Evolutionary conservation across 2,329 filamentous ascomycete species (phyloP), one percentile per base, ranked within the genome.

Genomic region (Trichoderma sp.): DNA sequence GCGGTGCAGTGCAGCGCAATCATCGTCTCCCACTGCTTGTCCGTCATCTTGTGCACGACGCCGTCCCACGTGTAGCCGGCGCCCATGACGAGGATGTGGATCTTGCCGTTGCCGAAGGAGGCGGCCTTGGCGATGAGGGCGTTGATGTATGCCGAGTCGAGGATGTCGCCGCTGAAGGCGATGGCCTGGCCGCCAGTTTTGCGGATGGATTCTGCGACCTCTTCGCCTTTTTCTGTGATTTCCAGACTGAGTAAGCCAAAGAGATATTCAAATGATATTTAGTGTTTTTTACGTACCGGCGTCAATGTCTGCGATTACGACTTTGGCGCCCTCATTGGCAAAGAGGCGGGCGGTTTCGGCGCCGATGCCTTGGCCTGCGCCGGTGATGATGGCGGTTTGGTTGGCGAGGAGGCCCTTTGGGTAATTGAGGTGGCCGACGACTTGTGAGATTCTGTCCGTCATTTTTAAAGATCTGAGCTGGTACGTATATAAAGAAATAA

Each of bases 11-110:
- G 94, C 59, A 97, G 85, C 26, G 90, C 88, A 34, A 97, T 82
- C 78, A 97, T 97, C 61, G 91, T 94, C 71, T 96, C 91, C 92
- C 92, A 96, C 84, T 96, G 93, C 82, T 92, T 92, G 83, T 96
- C 92, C 18, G 90, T 91, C 84, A 93, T 95, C 85, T 96, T 96
- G 84, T 96, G 92, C 73, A 96, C 93, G 49, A 96, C 93, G 7
- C 91, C 94, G 79, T 97, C 94, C 92, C 93, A 97, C 0, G 94
- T 97, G 81, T 93, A 96, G 52, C 93, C 93, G 0, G 93, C 94
- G 78, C 97, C 97, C 81, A 97, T 96, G 70, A 97, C 91, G 68
- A 97, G 90, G 77, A 96, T 91, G 79, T 97, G 91, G 71, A 97
- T 94, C 84, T 96, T 96, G 76, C 93, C 93, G 72, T 86, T 83